Evolutionary conservation across 2,329 filamentous ascomycete genomes (phyloP), one percentile per base, ranked within the genome.

Genomic region (Fusarium cyanostomum): DNA sequence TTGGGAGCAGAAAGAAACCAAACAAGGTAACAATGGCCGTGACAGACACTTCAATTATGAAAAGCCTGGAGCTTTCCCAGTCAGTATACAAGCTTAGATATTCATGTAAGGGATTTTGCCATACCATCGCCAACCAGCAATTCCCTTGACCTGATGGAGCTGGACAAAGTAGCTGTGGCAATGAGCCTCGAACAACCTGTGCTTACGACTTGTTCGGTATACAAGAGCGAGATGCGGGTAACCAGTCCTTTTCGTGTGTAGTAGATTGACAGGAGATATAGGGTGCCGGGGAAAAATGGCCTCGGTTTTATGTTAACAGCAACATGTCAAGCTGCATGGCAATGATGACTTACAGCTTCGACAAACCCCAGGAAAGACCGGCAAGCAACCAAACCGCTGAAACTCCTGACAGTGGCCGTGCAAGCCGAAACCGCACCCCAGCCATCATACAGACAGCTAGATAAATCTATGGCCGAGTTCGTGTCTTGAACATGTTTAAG

Each of bases 151-250:
- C 6, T 81, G 77, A 12, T 61, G 52, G 3, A 65, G 52, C 2
- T 62, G 44, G 45, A 59, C 1, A 84, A 85, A 45, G 91, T 89
- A 3, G 87, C 84, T 2, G 83, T 83, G 1, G 82, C 81, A 26
- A 86, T 82, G 6, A 86, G 71, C 5, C 86, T 87, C 2, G 86
- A 87, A 68, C 90, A 90, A 1, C 88, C 87, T 2, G 87, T 87
- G 3, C 84, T 86, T 4, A 90, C 80, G 21, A 62, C 55, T 15
- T 62, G 46, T 4, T 46, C 53, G 5, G 58, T 59, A 13, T 62
- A 62, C 4, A 62, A 34, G 5, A 62, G 15, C 10, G 58, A 62
- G 16, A 62, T 59, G 7, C 58, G 55, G 6, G 58, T 62, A 3
- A 55, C 58, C 1, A 62, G 50, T 38, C 59, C 58, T 12, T 62